These are phyloP conservation scores for Yarrowia sp. DNA, from an alignment of 805 yeast genomes.

Conservation along the genomic window DNA sequence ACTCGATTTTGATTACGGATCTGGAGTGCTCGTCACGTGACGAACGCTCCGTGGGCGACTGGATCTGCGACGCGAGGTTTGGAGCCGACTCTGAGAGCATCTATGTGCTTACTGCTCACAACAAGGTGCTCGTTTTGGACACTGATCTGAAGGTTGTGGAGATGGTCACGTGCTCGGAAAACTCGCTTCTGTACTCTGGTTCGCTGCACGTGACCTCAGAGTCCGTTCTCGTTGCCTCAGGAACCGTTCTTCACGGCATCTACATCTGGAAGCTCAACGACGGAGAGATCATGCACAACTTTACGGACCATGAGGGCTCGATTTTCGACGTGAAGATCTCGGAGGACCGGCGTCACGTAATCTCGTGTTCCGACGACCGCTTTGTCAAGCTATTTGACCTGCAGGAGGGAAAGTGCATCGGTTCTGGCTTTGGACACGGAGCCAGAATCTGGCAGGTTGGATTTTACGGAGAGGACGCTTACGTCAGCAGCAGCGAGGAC, in stretches of 20 bases:
- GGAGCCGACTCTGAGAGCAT: constrained; percentile 42
- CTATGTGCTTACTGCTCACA: constrained; percentile 75
- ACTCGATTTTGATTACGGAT: constrained; percentile 54
- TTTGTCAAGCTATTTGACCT: constrained; percentile 77
- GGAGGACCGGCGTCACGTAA: constrained; percentile 51
- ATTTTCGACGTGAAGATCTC: constrained; percentile 77
- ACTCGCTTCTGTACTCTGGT: constrained; percentile 86
- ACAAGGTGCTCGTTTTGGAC: constrained; percentile 51
- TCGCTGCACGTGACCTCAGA: constrained; percentile 50
- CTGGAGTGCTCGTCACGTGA: constrained; percentile 37
- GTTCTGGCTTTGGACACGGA: constrained; percentile 94
- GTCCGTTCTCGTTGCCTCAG: constrained; percentile 67
- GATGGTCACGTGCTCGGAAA: constrained; percentile 55
- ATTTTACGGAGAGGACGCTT: constrained; percentile 47
- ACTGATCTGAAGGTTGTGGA: constrained; percentile 35
- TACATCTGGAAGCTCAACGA: constrained; percentile 59
- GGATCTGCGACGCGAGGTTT: constrained; percentile 70
- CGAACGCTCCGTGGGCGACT: constrained; percentile 57
- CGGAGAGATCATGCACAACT: constrained; percentile 48
- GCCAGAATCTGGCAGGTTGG: constrained; percentile 87
- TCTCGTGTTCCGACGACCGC: constrained; percentile 92
- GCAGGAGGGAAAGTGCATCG: constrained; percentile 53
- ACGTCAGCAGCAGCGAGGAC: constrained; percentile 81
- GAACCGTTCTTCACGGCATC: constrained; percentile 90
- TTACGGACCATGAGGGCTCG: constrained; percentile 85